These are phyloP conservation scores for Diaporthe ampelina DNA, from an alignment of 2,329 filamentous ascomycete genomes.

Conservation along the genomic window DNA sequence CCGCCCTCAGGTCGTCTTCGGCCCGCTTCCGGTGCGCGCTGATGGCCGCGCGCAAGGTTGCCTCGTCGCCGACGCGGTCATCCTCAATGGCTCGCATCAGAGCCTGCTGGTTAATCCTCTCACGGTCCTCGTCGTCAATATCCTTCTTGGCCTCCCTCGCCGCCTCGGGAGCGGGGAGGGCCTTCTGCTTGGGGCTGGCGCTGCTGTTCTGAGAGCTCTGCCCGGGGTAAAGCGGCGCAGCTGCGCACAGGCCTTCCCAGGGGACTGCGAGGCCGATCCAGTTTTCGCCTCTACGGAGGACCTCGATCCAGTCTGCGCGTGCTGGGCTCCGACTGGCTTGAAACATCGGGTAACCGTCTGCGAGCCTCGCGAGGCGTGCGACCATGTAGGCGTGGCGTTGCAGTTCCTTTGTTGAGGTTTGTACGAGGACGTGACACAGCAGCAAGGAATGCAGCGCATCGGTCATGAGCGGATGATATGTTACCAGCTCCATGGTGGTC, in stretches of 20 bases:
- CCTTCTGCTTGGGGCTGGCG: slow-evolving; percentile 47
- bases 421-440: slow-evolving; percentile 82
- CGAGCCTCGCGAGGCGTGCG: slow-evolving; percentile 79
- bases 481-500: slow-evolving; percentile 71
- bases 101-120: slow-evolving; percentile 73
- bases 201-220: slow-evolving; percentile 25
- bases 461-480: slow-evolving; percentile 84
- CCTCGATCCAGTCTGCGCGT: slow-evolving; percentile 84
- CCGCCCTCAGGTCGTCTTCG: slow-evolving; percentile 63
- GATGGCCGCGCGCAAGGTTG: slow-evolving; percentile 74
- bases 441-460: slow-evolving; percentile 85
- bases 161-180: slow-evolving; percentile 51
- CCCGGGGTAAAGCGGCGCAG: slow-evolving; percentile 61
- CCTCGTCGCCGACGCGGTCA: slow-evolving; percentile 77
- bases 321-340: slow-evolving; percentile 79
- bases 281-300: slow-evolving; percentile 76
- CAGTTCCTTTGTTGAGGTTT: slow-evolving; percentile 83
- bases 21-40: slow-evolving; percentile 70
- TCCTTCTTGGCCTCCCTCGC: slow-evolving; percentile 63
- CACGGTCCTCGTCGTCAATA: slow-evolving; percentile 45
- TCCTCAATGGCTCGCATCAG: slow-evolving; percentile 77
- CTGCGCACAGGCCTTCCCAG: slow-evolving; percentile 81
- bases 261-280: slow-evolving; percentile 75
- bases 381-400: slow-evolving; percentile 87
- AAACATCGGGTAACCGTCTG: slow-evolving; percentile 86